Evolutionary conservation across 495 filamentous ascomycete genomes (phyloP), one percentile per base, ranked within the genome.

Genomic region (Tuber indicum): DNA sequence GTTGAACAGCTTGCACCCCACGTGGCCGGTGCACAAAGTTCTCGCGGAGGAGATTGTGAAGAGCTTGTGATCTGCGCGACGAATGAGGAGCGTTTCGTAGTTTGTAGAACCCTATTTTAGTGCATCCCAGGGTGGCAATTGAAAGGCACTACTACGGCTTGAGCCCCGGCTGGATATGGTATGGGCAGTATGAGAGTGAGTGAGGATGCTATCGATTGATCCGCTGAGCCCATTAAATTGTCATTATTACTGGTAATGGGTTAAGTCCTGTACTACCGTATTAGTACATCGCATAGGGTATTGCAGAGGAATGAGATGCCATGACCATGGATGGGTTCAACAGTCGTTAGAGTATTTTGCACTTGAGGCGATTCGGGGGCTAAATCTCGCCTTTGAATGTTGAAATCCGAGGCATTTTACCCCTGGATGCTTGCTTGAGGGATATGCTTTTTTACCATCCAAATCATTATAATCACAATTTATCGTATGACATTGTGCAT

Each of bases 1-100:
- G 90, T 82, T 91, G 26, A 90, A 91, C 76, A 85, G 80, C 62
- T 81, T 91, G 73, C 90, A 91, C 77, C 90, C 90, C 8, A 90
- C 89, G 1, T 88, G 85, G 79, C 85, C 88, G 0, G 87, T 91
- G 72, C 89, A 91, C 75, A 88, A 89, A 76, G 86, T 87, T 14
- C 84, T 89, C 44, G 90, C 89, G 5, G 77, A 86, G 70, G 84
- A 85, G 58, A 84, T 91, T 7, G 87, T 86, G 19, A 84, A 85
- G 72, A 52, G 84, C 86, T 23, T 52, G 49, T n/a, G 21, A 52
- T 12, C 23, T n/a, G 49, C 49, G 7, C 49, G 21, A 10, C 49
- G 21, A 52, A 5, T n/a, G 49, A n/a, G 49, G 49, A 52, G 21
- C 2, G 23, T 3, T n/a, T 1, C 21, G 49, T 19, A 23, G 19